Percentiles rank a stretch among this genome's conserved stretches.
Evolutionary conservation across 352 stramenopile genomes (phyloP).

Genomic region (Pythium pyrilobum): DNA sequence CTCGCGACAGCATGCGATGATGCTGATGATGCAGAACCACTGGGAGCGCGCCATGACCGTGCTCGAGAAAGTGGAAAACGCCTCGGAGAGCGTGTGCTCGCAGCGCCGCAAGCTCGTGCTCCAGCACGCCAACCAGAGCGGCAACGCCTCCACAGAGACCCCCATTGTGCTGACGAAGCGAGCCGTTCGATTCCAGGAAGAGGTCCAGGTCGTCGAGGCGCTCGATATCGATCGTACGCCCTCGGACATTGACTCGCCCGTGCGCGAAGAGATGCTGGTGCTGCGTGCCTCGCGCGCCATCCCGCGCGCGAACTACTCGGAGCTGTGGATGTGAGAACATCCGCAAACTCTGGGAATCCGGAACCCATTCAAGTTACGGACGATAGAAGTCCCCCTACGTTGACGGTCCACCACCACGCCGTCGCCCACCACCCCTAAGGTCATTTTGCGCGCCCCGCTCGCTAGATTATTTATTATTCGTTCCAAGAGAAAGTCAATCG

Average conservation of each 20-base stretch:
- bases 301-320: slow-evolving; percentile 64
- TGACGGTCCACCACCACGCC: neutral
- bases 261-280: slow-evolving; percentile 76
- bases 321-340: slow-evolving; percentile 51
- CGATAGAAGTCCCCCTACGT: slow-evolving; percentile 7
- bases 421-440: no score
- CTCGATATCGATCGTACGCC: slow-evolving; percentile 65
- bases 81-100: slow-evolving; percentile 55
- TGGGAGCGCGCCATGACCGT: slow-evolving; percentile 69
- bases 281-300: slow-evolving; percentile 67
- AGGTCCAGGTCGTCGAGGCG: slow-evolving; percentile 41
- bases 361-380: neutral
- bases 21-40: slow-evolving; percentile 75
- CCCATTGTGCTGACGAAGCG: slow-evolving; percentile 3
- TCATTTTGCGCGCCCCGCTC: no score
- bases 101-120: slow-evolving; percentile 66
- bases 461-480: no score
- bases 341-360: no score
- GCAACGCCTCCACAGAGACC: slow-evolving; percentile 3
- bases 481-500: no score
- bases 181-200: slow-evolving; percentile 55
- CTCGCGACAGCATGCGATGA: slow-evolving; percentile 63
- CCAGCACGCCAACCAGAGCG: slow-evolving; percentile 39
- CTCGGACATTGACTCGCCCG: slow-evolving; percentile 35
- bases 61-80: slow-evolving; percentile 70